Conservation (phyloP, 495 filamentous ascomycete genomes). For the Cercophora scortea region DNA sequence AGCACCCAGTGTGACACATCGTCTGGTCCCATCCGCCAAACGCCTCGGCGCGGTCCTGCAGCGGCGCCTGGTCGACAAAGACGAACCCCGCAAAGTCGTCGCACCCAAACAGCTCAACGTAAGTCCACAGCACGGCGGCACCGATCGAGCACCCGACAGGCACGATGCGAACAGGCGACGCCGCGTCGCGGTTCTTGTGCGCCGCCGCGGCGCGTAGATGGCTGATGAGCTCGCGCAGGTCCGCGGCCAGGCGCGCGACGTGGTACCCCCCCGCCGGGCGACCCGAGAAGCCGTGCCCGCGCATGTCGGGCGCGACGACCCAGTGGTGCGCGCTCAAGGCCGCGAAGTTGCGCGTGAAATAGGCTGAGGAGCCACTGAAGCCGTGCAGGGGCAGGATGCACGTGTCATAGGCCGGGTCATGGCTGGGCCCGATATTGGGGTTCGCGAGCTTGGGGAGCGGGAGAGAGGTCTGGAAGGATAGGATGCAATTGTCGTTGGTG, state of each 20-base stretch:
- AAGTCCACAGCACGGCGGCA: conserved; percentile 38
- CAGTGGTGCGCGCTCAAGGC: conserved; percentile 16
- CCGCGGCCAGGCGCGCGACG: conserved; percentile 35
- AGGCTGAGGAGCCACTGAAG: conserved; percentile 36
- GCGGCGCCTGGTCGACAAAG: conserved; percentile 40
- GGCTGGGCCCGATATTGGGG: not conserved
- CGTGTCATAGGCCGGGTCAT: not conserved
- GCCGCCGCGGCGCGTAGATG: conserved; percentile 15
- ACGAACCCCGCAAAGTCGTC: conserved; percentile 24
- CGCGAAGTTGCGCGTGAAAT: conserved; percentile 33
- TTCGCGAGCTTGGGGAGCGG: not conserved
- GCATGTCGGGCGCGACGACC: conserved; percentile 36
- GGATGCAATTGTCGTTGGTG: conserved; percentile 24
- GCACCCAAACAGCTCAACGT: conserved; percentile 32
- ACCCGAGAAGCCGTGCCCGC: conserved; percentile 34
- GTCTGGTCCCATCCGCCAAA: conserved; percentile 13
- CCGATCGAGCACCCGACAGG: conserved; percentile 38
- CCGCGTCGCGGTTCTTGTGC: not conserved
- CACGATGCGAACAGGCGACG: conserved; percentile 8
- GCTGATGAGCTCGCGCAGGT: conserved; percentile 28
- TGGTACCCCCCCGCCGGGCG: conserved; percentile 33
- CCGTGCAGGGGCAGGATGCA: conserved; percentile 35
- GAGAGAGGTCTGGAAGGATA: conserved; percentile 25
- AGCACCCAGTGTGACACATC: conserved; percentile 29
- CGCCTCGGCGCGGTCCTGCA: conserved; percentile 29